Conservation (phyloP, 257 asterid species). For the Ballota nigra region DNA sequence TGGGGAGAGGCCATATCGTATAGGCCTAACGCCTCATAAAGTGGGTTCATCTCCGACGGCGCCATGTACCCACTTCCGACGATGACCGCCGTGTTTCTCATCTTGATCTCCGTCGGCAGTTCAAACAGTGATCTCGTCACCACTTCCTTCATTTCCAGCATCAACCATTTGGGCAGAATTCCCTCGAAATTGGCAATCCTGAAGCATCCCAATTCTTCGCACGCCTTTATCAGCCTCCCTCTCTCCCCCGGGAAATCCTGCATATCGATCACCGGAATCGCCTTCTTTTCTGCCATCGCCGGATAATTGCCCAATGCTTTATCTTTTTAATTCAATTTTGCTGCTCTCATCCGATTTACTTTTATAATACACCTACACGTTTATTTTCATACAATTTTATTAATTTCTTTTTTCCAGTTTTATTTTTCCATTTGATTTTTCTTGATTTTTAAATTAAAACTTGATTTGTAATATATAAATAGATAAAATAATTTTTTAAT, state of each 20-base stretch:
- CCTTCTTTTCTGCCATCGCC: neutral
- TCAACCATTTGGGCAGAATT: constrained; percentile 27
- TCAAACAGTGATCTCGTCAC: constrained; percentile 36
- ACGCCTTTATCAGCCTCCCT: constrained; percentile 37
- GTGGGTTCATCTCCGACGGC: constrained; percentile 51
- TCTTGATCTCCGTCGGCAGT: constrained; percentile 42
- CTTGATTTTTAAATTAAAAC: too few species aligned
- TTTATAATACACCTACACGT: too few species aligned
- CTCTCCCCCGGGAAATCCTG: constrained; percentile 31
- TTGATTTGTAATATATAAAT: too few species aligned
- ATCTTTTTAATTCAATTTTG: too few species aligned
- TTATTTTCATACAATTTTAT: too few species aligned
- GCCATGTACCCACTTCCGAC: constrained; percentile 65
- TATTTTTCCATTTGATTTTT: too few species aligned
- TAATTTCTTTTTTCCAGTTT: too few species aligned
- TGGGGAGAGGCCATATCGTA: constrained; percentile 44
- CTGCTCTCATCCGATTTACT: too few species aligned
- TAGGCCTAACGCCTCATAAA: constrained; percentile 66
- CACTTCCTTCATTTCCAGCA: constrained; percentile 46
- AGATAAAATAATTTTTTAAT: too few species aligned
- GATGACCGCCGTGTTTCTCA: constrained; percentile 42
- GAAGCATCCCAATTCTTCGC: constrained; percentile 66
- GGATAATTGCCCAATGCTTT: too few species aligned
- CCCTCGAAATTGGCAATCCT: constrained; percentile 38
- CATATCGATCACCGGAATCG: constrained; percentile 41